Evolutionary conservation across 805 yeast species (phyloP).

Genomic region (Metschnikowia peoriensis): DNA sequence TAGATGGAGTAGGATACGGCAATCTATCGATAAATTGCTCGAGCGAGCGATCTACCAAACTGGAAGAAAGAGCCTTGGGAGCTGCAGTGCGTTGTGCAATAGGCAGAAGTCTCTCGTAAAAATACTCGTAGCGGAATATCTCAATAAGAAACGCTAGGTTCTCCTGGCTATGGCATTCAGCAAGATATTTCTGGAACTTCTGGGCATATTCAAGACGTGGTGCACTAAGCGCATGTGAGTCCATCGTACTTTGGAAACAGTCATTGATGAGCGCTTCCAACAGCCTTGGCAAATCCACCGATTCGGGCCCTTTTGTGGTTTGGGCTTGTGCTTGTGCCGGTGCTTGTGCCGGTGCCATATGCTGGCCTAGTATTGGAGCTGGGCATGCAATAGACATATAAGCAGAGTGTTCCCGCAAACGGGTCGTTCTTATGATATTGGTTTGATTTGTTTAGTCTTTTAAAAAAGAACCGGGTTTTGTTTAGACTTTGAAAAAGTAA

Average conservation of each 20-base stretch:
- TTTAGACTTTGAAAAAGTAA: no score
- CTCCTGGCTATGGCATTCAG: conserved; percentile 44
- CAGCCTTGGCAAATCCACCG: conserved; percentile 11
- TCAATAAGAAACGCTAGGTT: conserved; percentile 45
- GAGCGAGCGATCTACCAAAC: conserved; percentile 14
- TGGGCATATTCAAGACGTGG: conserved; percentile 19
- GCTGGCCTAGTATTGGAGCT: no score
- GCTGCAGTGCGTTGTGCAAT: conserved; percentile 7
- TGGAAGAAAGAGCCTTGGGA: conserved; percentile 1
- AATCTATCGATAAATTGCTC: conserved; percentile 14
- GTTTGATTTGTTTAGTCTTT: no score
- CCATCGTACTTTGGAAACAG: conserved; percentile 27
- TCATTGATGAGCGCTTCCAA: conserved; percentile 34
- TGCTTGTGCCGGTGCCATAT: no score
- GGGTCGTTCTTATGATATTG: no score
- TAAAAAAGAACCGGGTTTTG: no score
- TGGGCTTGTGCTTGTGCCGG: no score
- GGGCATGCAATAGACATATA: no score
- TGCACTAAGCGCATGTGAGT: conserved; percentile 16
- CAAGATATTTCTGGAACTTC: conserved; percentile 34
- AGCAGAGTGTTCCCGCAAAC: no score
- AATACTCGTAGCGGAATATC: conserved; percentile 45
- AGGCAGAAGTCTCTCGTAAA: conserved; percentile 31
- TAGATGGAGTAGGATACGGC: conserved; percentile 15
- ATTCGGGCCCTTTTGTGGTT: background rate